Conservation (phyloP, 2,329 filamentous ascomycete genomes). For the Xylaria polymorpha region DNA sequence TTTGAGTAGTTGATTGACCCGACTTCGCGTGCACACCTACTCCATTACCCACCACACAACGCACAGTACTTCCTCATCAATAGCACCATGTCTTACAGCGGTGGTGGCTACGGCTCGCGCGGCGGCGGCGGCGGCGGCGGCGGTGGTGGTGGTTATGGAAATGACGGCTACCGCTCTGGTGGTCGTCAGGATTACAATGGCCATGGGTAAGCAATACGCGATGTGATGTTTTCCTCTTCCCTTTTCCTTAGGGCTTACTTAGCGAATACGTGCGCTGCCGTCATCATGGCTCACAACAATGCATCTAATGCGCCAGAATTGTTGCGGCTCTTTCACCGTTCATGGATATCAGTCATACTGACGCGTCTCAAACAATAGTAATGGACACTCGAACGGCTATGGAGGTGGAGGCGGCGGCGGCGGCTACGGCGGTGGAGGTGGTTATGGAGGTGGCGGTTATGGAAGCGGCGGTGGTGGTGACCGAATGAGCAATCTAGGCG, state of each 20-base stretch:
- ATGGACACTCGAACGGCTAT: constrained; percentile 59
- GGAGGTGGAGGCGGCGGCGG: constrained; percentile 56
- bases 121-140: constrained; percentile 48
- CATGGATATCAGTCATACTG: constrained; percentile 55
- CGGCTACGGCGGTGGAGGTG: constrained; percentile 59
- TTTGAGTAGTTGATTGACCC: constrained; percentile 33
- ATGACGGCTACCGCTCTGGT: constrained; percentile 45
- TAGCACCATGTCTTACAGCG: constrained; percentile 75
- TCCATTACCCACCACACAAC: constrained; percentile 28
- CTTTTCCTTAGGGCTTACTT: background rate
- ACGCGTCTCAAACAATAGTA: constrained; percentile 55
- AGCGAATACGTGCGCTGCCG: constrained; percentile 11
- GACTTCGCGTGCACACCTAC: constrained; percentile 28
- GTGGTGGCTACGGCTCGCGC: constrained; percentile 52
- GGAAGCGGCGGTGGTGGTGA: constrained; percentile 74
- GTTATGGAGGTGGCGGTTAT: constrained; percentile 65
- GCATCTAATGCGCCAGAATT: background rate
- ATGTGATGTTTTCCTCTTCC: constrained; percentile 3
- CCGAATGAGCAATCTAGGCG: constrained; percentile 91
- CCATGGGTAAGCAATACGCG: constrained; percentile 48
- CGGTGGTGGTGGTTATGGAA: constrained; percentile 51
- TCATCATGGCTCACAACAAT: constrained; percentile 7
- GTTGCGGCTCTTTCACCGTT: constrained; percentile 12
- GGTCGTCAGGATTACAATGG: constrained; percentile 55
- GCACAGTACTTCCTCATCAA: constrained; percentile 26